Evolutionary conservation across 108 stramenopile species (phyloP).

Genomic region (Skeletonema tropicum): DNA sequence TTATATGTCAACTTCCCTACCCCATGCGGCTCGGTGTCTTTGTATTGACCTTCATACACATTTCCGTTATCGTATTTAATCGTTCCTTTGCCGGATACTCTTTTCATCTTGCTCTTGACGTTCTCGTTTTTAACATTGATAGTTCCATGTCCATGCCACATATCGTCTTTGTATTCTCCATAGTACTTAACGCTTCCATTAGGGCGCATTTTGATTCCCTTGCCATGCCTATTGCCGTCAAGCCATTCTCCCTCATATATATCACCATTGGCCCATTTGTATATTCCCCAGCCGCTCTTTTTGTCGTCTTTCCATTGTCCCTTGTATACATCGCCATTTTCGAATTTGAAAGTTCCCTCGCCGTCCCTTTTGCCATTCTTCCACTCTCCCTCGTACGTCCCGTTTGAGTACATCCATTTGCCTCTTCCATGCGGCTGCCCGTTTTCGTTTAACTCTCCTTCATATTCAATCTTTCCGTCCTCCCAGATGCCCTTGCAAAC

Average conservation of each 20-base stretch:
- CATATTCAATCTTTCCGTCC: conserved; percentile 31
- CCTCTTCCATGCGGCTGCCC: conserved; percentile 13
- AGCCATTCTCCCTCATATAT: conserved; percentile 48
- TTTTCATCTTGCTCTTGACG: not conserved
- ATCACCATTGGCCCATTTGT: conserved; percentile 32
- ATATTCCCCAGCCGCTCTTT: conserved; percentile 26
- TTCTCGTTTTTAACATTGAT: no score
- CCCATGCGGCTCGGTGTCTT: conserved; percentile 24
- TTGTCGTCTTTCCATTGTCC: conserved; percentile 35
- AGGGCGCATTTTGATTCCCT: conserved; percentile 35
- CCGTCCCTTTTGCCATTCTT: not conserved
- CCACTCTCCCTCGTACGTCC: conserved; percentile 44
- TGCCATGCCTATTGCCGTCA: conserved; percentile 49
- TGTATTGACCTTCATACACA: conserved; percentile 54
- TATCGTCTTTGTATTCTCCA: conserved; percentile 47
- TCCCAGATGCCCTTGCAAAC: conserved; percentile 56
- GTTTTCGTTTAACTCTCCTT: conserved; percentile 38
- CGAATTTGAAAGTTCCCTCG: not conserved
- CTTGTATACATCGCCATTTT: conserved; percentile 1
- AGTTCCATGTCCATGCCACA: no score
- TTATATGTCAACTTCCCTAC: conserved; percentile 56
- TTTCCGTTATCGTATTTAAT: conserved; percentile 23
- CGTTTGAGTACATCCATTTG: not conserved
- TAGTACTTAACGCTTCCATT: conserved; percentile 50
- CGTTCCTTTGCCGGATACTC: not conserved